A percentile compares a stretch with the other conserved stretches of the same genome.
phyloP scores from a whole-genome alignment of 768 basidiomycete genomes.

The Chalciporus piperatus region DNA sequence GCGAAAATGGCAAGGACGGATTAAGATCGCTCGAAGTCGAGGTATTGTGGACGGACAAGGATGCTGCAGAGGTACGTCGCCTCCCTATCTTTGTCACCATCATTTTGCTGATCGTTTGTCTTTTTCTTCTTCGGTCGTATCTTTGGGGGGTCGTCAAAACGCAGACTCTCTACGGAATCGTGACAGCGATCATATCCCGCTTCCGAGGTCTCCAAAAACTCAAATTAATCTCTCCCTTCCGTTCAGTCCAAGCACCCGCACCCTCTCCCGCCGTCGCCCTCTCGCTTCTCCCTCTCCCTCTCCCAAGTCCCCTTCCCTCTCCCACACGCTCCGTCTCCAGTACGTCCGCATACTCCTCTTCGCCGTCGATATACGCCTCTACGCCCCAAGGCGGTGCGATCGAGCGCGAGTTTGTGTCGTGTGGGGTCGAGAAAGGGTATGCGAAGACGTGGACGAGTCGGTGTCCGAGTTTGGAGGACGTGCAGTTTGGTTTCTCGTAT shows the following conservation, averaged over 20 bases:
- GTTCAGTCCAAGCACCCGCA: conserved; percentile 21
- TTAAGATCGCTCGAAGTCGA: conserved; percentile 28
- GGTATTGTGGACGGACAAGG: conserved; percentile 25
- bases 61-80: conserved; percentile 27
- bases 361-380: not conserved
- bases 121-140: not conserved
- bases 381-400: not conserved
- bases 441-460: conserved; percentile 29
- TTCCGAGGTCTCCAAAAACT: conserved; percentile 27
- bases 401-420: conserved; percentile 29
- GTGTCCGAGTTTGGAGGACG: conserved; percentile 25
- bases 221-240: conserved; percentile 32
- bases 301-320: conserved; percentile 7
- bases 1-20: conserved; percentile 5
- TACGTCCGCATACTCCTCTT: not conserved
- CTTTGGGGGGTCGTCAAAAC: not conserved
- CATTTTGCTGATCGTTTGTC: not conserved
- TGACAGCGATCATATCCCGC: conserved; percentile 32
- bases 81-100: not conserved
- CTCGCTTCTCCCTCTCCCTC: not conserved
- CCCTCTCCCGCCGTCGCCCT: conserved; percentile 4
- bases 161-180: conserved; percentile 28
- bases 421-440: conserved; percentile 23
- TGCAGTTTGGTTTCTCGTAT: conserved; percentile 31
- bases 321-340: not conserved